Evolutionary conservation across 1,284 basidiomycete genomes (phyloP).

Genomic region (Puccinia novopanici): DNA sequence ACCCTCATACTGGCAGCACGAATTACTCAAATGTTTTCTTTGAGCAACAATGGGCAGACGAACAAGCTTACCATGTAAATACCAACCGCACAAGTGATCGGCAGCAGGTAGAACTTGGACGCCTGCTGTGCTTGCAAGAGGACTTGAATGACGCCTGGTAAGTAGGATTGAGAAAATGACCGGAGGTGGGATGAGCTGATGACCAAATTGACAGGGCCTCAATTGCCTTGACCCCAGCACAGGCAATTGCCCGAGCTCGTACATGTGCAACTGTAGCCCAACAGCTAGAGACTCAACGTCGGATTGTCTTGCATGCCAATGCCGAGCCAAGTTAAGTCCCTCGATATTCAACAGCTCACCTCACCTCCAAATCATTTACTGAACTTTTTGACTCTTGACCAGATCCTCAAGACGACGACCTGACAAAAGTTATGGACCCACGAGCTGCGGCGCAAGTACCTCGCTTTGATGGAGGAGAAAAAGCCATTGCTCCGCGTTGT

Average conservation of each 20-base stretch:
- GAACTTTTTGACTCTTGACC: no score
- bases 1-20: background rate
- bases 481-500: background rate
- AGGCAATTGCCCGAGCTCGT: background rate
- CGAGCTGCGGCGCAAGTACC: background rate
- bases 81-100: background rate
- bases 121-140: background rate
- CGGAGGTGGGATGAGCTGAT: no score
- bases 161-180: background rate
- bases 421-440: no score
- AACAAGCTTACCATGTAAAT: background rate
- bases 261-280: background rate
- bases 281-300: no score
- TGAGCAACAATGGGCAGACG: background rate
- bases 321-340: no score
- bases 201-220: background rate
- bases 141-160: background rate
- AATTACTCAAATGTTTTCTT: background rate
- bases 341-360: no score
- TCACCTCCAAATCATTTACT: no score
- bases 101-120: background rate
- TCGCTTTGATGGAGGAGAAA: slow-evolving; percentile 10
- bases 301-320: no score
- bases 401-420: no score
- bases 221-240: background rate